phyloP scores from a whole-genome alignment of 2,329 filamentous ascomycete genomes.

The Alternaria panax region DNA sequence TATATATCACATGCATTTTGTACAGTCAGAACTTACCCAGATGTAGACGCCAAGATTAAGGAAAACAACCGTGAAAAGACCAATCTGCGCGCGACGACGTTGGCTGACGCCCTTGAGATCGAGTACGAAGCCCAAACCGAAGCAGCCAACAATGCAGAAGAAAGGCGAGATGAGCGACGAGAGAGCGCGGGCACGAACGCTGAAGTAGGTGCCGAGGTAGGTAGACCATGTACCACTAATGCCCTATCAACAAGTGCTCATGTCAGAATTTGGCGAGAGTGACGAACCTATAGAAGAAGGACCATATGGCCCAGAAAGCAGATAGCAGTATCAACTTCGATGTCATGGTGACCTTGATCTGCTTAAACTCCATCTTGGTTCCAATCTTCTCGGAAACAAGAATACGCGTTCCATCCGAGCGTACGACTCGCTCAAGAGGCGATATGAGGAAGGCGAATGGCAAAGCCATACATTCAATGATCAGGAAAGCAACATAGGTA shows the following conservation, averaged over 20 bases:
- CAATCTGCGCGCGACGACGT: slow-evolving; percentile 56
- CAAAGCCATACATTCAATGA: slow-evolving; percentile 56
- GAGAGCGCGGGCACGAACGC: slow-evolving; percentile 54
- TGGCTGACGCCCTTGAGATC: slow-evolving; percentile 69
- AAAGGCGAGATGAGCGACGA: slow-evolving; percentile 58
- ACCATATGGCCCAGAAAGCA: slow-evolving; percentile 57
- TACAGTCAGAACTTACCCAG: no score
- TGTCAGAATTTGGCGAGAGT: neutral
- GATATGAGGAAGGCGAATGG: slow-evolving; percentile 58
- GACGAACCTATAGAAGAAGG: slow-evolving; percentile 53
- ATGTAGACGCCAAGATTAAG: slow-evolving; percentile 59
- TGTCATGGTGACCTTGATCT: slow-evolving; percentile 49
- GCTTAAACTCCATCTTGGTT: slow-evolving; percentile 51
- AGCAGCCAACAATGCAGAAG: slow-evolving; percentile 60
- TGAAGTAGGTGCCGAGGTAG: slow-evolving; percentile 56
- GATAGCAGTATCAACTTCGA: slow-evolving; percentile 52
- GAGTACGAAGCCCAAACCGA: slow-evolving; percentile 66
- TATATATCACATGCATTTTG: no score
- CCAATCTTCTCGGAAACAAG: slow-evolving; percentile 52
- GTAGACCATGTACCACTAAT: slow-evolving; percentile 56
- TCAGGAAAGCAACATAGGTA: slow-evolving; percentile 58
- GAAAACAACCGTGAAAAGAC: slow-evolving; percentile 55
- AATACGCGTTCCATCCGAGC: slow-evolving; percentile 56
- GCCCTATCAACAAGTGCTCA: neutral
- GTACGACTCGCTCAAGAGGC: slow-evolving; percentile 56